These are phyloP conservation scores for Escallonia herrerae DNA, from an alignment of 129 eudicot genomes.

Conservation along the genomic window DNA sequence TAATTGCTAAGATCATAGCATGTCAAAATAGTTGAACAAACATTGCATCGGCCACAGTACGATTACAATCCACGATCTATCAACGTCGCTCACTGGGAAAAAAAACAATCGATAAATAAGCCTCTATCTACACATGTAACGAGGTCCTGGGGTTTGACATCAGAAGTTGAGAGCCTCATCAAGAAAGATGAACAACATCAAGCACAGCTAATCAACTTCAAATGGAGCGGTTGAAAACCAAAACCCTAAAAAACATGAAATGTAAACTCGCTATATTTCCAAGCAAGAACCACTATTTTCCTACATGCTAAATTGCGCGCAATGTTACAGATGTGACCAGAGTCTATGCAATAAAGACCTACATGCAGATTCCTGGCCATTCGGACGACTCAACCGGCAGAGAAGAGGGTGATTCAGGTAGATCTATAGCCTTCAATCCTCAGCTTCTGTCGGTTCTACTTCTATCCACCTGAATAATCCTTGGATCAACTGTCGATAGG, in stretches of 20 bases:
- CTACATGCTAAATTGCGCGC: background rate
- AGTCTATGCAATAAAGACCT: background rate
- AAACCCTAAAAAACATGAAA: background rate
- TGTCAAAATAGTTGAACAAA: no score
- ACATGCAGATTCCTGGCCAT: background rate
- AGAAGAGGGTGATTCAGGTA: no score
- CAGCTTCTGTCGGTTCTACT: slow-evolving; percentile 30
- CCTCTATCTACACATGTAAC: no score
- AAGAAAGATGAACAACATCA: background rate
- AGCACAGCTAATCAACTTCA: background rate
- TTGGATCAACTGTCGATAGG: slow-evolving; percentile 65
- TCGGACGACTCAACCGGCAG: background rate
- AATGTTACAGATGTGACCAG: slow-evolving; percentile 2
- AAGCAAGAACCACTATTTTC: background rate
- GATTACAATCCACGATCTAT: no score
- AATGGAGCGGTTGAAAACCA: background rate
- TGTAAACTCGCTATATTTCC: background rate
- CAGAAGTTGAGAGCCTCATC: background rate
- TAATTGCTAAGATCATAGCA: no score
- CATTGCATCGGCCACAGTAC: no score
- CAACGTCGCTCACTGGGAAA: no score
- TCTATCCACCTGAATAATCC: slow-evolving; percentile 37
- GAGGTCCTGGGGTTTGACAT: no score
- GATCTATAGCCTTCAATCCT: background rate
- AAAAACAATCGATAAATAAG: no score